These are phyloP conservation scores for Cryomyces antarcticus DNA, from an alignment of 495 filamentous ascomycete genomes.

Conservation along the genomic window DNA sequence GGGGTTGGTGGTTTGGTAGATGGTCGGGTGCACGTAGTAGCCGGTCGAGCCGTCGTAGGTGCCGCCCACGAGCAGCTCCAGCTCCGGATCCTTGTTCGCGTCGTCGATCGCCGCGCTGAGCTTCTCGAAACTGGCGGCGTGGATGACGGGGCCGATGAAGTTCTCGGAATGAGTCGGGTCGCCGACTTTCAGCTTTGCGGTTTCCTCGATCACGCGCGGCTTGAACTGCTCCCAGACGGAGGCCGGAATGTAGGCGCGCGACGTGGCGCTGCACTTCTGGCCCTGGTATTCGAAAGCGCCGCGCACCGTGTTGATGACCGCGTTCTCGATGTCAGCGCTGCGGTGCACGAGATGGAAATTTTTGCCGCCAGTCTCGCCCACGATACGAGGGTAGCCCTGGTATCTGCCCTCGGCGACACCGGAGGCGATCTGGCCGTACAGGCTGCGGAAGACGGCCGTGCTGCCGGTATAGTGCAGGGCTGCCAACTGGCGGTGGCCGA, in stretches of 20 bases:
- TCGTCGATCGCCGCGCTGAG: slow-evolving; percentile 30
- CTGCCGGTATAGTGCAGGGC: slow-evolving; percentile 23
- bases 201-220: slow-evolving; percentile 14
- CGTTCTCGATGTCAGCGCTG: slow-evolving; percentile 18
- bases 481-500: slow-evolving; percentile 19
- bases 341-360: slow-evolving; percentile 23
- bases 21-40: slow-evolving; percentile 48
- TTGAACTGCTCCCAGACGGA: slow-evolving; percentile 19
- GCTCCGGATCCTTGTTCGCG: slow-evolving; percentile 38
- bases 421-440: slow-evolving; percentile 20
- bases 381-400: slow-evolving; percentile 21
- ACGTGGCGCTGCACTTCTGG: slow-evolving; percentile 22
- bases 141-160: slow-evolving; percentile 26
- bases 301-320: slow-evolving; percentile 21
- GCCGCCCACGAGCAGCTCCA: slow-evolving; percentile 39
- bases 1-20: slow-evolving; percentile 44
- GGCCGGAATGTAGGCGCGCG: slow-evolving; percentile 18
- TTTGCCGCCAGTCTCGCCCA: slow-evolving; percentile 25
- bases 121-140: slow-evolving; percentile 19
- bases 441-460: slow-evolving; percentile 19
- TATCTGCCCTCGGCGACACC: slow-evolving; percentile 19
- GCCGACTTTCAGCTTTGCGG: slow-evolving; percentile 19
- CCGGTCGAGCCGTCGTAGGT: slow-evolving; percentile 36
- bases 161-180: slow-evolving; percentile 16
- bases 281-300: slow-evolving; percentile 25